Evolutionary conservation across 179 eudicot genomes (phyloP).

Genomic region (Gypsophila paniculata): DNA sequence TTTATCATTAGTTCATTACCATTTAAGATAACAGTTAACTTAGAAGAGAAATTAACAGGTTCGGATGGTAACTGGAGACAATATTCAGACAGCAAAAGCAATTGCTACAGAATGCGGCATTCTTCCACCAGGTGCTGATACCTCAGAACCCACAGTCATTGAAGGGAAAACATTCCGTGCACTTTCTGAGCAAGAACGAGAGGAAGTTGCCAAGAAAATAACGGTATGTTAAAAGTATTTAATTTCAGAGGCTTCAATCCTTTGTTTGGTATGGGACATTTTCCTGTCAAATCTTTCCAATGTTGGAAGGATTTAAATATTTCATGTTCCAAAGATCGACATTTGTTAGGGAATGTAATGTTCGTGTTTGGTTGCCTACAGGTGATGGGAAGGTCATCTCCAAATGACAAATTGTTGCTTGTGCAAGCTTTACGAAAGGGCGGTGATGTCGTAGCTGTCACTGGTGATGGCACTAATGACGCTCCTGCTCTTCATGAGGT

Average conservation of each 20-base stretch:
- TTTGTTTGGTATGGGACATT: background rate
- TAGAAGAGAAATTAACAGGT: slow-evolving; percentile 40
- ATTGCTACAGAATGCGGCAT: slow-evolving; percentile 89
- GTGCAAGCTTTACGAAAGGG: slow-evolving; percentile 75
- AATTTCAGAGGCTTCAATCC: background rate
- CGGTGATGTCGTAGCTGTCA: slow-evolving; percentile 91
- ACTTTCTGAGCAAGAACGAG: slow-evolving; percentile 68
- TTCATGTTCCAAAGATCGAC: background rate
- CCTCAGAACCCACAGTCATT: slow-evolving; percentile 50
- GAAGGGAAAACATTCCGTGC: slow-evolving; percentile 76
- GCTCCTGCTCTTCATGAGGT: slow-evolving; percentile 99
- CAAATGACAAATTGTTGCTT: slow-evolving; percentile 83
- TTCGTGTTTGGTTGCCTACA: slow-evolving; percentile 27
- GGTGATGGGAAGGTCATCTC: slow-evolving; percentile 99
- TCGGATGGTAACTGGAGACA: slow-evolving; percentile 96
- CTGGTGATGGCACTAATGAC: slow-evolving; percentile 97
- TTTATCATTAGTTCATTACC: background rate
- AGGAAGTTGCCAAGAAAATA: slow-evolving; percentile 51
- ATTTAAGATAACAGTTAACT: background rate
- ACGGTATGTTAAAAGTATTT: slow-evolving; percentile 36
- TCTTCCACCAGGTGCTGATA: slow-evolving; percentile 50
- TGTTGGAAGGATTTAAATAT: too few species aligned
- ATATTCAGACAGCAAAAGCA: slow-evolving; percentile 90
- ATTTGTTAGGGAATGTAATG: slow-evolving; percentile 1
- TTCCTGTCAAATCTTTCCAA: background rate